A percentile compares a stretch with the other conserved stretches of the same genome.
Conservation (phyloP, 331 rosid species). For the Dryas integrifolia region DNA sequence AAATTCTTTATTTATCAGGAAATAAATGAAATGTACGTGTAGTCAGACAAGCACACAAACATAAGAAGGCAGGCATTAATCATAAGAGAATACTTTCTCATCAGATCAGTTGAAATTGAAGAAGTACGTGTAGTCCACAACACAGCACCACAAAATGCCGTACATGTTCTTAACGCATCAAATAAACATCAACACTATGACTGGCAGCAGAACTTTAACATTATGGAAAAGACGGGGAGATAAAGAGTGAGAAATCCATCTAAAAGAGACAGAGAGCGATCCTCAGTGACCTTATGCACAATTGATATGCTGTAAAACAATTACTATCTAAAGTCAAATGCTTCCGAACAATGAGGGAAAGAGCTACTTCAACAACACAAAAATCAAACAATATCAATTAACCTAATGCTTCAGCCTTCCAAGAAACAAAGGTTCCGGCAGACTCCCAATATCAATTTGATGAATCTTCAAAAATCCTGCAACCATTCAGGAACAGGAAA, state of each 20-base stretch:
- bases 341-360: not conserved
- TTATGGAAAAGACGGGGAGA: not conserved
- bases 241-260: not conserved
- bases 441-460: not conserved
- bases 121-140: too few relatives aligned
- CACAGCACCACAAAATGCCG: too few relatives aligned
- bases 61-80: not conserved
- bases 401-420: conserved; percentile 21
- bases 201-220: not conserved
- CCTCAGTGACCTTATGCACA: not conserved
- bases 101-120: too few relatives aligned
- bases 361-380: not conserved
- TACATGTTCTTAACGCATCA: too few relatives aligned
- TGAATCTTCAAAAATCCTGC: conserved; percentile 18
- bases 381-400: conserved; percentile 10
- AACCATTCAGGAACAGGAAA: not conserved
- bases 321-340: not conserved
- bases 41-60: not conserved
- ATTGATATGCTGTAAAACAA: not conserved
- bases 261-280: not conserved
- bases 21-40: not conserved
- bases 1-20: not conserved
- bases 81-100: not conserved
- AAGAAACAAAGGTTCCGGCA: conserved; percentile 11
- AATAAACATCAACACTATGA: too few relatives aligned